Base-by-base conservation (phyloP, 163 green algal species). In the Scenedesmus sp. region DNA sequence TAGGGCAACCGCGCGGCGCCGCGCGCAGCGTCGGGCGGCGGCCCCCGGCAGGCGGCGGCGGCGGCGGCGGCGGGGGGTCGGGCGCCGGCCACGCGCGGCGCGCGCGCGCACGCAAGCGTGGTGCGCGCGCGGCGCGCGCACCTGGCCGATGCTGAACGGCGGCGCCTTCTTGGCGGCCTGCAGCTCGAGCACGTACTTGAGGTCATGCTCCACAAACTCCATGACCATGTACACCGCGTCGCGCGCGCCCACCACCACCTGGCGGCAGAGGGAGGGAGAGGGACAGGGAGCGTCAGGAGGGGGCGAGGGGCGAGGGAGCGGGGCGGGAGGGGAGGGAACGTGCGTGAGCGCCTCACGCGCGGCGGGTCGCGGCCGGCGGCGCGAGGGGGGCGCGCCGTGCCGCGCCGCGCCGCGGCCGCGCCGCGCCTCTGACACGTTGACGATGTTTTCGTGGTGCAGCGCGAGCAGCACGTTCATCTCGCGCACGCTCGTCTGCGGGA, bases 381-480 rank as follows among this genome's bases (percentile, higher is more conserved):
- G n/a, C n/a, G n/a, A n/a, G n/a, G n/a, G n/a, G n/a, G n/a, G n/a
- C n/a, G n/a, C n/a, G n/a, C n/a, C n/a, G n/a, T n/a, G n/a, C n/a
- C n/a, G n/a, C n/a, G n/a, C n/a, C n/a, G n/a, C n/a, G n/a, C n/a
- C 34, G 34, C 42, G 54, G 2, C n/a, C 39, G 57, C 18, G 28
- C 36, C 87, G 77, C 62, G 98, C 94, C 90, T 99, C 96, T 3
- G 77, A 89, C 42, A 99, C 96, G 71, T 97, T 91, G 44, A 99
- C 95, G 34, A 99, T 98, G 86, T 95, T 96, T 36, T 89, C 86
- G 83, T 99, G 93, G 70, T 94, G 83, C 64, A 98, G 86, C 58
- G 89, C 92, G 31, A 99, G 91, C 78, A 99, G 90, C 82, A 99
- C 95, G 86, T 98, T 98, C 81, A 99, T 96, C 81, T 99, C 97